A percentile compares a stretch with the other conserved stretches of the same genome.
Conservation (phyloP, 1,284 basidiomycete species). For the Bjerkandera adusta region DNA sequence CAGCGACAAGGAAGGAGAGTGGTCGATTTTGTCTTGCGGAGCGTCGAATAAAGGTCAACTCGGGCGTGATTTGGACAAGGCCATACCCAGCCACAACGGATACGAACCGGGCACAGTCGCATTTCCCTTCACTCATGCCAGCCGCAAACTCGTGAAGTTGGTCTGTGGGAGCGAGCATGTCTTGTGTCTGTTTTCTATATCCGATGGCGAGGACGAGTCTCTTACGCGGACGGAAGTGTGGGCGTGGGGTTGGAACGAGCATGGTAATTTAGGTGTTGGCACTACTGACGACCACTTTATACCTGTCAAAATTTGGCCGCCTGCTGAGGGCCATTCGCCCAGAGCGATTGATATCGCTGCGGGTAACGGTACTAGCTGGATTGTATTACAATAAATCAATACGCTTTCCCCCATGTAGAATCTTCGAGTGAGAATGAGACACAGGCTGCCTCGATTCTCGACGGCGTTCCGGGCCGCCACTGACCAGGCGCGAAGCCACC, state of each 20-base stretch:
- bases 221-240: slow-evolving; percentile 51
- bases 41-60: slow-evolving; percentile 73
- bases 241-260: slow-evolving; percentile 96
- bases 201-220: slow-evolving; percentile 7
- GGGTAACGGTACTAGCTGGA: slow-evolving; percentile 78
- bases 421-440: no score
- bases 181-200: slow-evolving; percentile 32
- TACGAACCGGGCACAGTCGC: slow-evolving; percentile 26
- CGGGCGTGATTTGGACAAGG: slow-evolving; percentile 34
- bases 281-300: slow-evolving; percentile 49
- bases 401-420: no score
- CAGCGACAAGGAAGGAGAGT: slow-evolving; percentile 18
- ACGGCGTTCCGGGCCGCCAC: no score
- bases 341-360: slow-evolving; percentile 49
- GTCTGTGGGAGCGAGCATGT: slow-evolving; percentile 84
- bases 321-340: slow-evolving; percentile 14
- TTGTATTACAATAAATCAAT: no score
- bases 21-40: slow-evolving; percentile 48
- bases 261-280: slow-evolving; percentile 82
- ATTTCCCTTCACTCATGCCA: slow-evolving; percentile 33
- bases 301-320: slow-evolving; percentile 55
- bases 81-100: not conserved
- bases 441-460: no score
- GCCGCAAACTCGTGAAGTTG: slow-evolving; percentile 30
- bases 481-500: no score